Evolutionary conservation across 257 asterid genomes (phyloP).

Genomic region (Parsonsia alboflavescens): DNA sequence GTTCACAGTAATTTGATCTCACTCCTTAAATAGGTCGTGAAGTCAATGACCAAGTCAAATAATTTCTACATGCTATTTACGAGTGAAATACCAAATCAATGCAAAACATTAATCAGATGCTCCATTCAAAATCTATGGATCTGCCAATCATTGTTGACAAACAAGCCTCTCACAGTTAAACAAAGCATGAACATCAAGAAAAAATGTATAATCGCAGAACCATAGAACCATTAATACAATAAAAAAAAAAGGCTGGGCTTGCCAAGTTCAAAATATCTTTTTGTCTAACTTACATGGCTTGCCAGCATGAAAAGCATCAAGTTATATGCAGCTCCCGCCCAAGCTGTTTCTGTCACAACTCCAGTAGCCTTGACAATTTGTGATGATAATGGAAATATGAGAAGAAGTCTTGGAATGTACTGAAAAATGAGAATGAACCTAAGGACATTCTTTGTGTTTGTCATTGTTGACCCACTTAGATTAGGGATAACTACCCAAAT

Average conservation of each 20-base stretch:
- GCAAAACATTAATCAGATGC: neutral
- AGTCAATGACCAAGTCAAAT: neutral
- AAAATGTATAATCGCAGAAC: neutral
- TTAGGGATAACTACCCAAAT: constrained; percentile 72
- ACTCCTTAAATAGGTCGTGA: neutral
- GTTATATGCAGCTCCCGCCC: constrained; percentile 99
- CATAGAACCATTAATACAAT: neutral
- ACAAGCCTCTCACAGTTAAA: neutral
- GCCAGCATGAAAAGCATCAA: constrained; percentile 96
- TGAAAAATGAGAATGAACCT: constrained; percentile 77
- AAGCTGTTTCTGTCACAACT: constrained; percentile 90
- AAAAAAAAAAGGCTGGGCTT: neutral
- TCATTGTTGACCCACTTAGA: constrained; percentile 68
- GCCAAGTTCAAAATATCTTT: neutral
- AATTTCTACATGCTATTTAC: neutral
- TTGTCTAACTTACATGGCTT: constrained; percentile 74
- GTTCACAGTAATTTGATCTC: neutral
- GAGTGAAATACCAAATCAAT: neutral
- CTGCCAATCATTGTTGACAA: neutral
- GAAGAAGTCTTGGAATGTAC: constrained; percentile 73
- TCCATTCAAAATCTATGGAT: neutral
- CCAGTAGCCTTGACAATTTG: constrained; percentile 92
- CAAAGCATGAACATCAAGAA: neutral
- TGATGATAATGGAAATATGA: constrained; percentile 77
- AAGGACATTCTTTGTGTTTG: constrained; percentile 80